Conservation (phyloP, 495 filamentous ascomycete genomes). For the Tuber indicum region DNA sequence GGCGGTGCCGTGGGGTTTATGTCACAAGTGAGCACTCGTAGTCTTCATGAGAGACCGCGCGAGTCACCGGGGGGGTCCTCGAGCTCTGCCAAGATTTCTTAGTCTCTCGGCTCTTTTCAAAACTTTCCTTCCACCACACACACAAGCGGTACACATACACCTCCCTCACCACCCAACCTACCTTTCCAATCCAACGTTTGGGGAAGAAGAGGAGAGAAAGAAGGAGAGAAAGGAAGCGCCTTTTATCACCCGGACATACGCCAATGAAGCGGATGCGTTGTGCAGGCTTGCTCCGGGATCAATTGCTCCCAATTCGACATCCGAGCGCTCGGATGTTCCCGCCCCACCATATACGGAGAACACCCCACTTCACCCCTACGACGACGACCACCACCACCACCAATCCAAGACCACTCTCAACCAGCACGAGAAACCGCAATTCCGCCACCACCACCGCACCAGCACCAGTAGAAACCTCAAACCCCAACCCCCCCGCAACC, state of each 20-base stretch:
- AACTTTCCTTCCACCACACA: slow-evolving; percentile 15
- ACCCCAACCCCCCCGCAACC: not conserved
- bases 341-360: slow-evolving; percentile 18
- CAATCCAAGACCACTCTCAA: slow-evolving; percentile 19
- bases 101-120: slow-evolving; percentile 21
- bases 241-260: not conserved
- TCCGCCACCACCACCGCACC: not conserved
- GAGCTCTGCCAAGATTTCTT: slow-evolving; percentile 16
- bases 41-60: not conserved
- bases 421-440: slow-evolving; percentile 6
- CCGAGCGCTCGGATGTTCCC: slow-evolving; percentile 8
- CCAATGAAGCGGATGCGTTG: slow-evolving; percentile 35
- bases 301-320: slow-evolving; percentile 19
- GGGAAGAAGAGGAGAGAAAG: not conserved
- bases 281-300: slow-evolving; percentile 21
- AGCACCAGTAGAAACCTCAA: not conserved
- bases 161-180: not conserved
- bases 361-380: not conserved
- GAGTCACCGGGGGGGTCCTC: not conserved
- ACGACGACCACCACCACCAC: not conserved
- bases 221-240: not conserved
- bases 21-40: not conserved
- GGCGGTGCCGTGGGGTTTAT: not conserved
- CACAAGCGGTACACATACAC: not conserved
- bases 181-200: not conserved